Evolutionary conservation across 805 yeast species (phyloP), one percentile per base, ranked within the genome.

Genomic region (Candida suzukii): DNA sequence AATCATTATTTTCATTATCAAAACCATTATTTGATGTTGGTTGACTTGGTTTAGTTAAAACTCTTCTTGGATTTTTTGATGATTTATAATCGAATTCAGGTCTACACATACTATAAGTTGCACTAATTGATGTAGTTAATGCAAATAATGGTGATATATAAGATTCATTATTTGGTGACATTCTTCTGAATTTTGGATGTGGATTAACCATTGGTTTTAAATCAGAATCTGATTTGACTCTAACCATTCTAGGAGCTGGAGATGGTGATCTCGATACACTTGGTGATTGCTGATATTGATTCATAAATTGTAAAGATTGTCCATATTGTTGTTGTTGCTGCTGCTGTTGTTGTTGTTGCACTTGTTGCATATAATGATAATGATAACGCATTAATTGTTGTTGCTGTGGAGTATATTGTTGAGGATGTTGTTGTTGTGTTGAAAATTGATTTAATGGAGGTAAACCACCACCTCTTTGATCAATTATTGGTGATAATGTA

Each of bases 1-100:
- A 91, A 63, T 93, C 96, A 57, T 84, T 78, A 42, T 88, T 88
- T 47, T 78, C 82, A 58, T 93, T 93, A 63, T 93, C 99, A 56
- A 55, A 75, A 8, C 97, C 97, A 54, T 84, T 80, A 58, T 88
- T 88, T 44, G 67, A 73, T 44, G 73, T 76, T 0, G 91, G 93
- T 53, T 88, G 95, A 58, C 80, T 78, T 3, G 97, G 97, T 58
- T 93, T 91, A 0, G 99, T 95, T 34, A 93, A 67, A 3, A 88
- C 96, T 42, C 99, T 68, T 46, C 87, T 78, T 3, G 99, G 99
- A 57, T 93, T 93, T 44, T 87, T 80, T 3, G 88, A 73, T 16
- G 87, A 76, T 49, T 83, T 82, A 60, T 93, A 93, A 47, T 80
- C 80, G 63, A 88, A 93, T 28, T 70, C 74, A 0, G 97, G 87